phyloP scores from a whole-genome alignment of 371 early-diverging fungal species.

The Mortierella sp. region DNA sequence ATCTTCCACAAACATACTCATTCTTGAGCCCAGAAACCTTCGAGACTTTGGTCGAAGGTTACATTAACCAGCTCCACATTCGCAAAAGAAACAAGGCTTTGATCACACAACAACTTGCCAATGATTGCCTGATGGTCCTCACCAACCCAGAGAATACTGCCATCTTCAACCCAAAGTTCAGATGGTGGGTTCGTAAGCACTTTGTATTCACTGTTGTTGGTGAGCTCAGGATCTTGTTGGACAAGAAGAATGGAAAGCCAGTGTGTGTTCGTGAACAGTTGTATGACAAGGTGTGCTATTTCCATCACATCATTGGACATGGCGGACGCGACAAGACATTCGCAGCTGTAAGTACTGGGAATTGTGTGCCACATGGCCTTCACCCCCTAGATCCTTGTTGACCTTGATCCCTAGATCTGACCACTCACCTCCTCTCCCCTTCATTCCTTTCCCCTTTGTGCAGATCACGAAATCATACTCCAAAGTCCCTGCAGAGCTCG shows the following conservation, averaged over 20 bases:
- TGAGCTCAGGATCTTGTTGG: slow-evolving; percentile 47
- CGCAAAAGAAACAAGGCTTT: slow-evolving; percentile 52
- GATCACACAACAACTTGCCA: slow-evolving; percentile 52
- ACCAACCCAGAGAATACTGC: slow-evolving; percentile 56
- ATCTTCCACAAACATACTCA: slow-evolving; percentile 49
- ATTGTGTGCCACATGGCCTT: neutral
- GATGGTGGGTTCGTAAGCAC: slow-evolving; percentile 57
- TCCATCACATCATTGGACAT: slow-evolving; percentile 54
- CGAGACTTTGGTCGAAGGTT: slow-evolving; percentile 52
- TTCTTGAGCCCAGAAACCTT: slow-evolving; percentile 54
- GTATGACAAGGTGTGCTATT: slow-evolving; percentile 53
- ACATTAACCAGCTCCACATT: slow-evolving; percentile 52
- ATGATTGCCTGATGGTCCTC: slow-evolving; percentile 53
- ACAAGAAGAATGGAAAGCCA: slow-evolving; percentile 55
- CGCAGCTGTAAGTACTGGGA: slow-evolving; percentile 51
- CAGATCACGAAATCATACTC: slow-evolving; percentile 57
- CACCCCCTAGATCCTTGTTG: neutral
- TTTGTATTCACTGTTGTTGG: slow-evolving; percentile 56
- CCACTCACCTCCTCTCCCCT: neutral
- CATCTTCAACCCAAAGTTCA: slow-evolving; percentile 54
- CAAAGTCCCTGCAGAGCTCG: slow-evolving; percentile 53
- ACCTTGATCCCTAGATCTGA: neutral
- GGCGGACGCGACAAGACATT: slow-evolving; percentile 57
- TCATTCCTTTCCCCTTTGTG: neutral
- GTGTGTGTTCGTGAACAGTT: slow-evolving; percentile 54